Conservation (phyloP, 1,139 yeast genomes). For the Saccharomyces hybrid region DNA sequence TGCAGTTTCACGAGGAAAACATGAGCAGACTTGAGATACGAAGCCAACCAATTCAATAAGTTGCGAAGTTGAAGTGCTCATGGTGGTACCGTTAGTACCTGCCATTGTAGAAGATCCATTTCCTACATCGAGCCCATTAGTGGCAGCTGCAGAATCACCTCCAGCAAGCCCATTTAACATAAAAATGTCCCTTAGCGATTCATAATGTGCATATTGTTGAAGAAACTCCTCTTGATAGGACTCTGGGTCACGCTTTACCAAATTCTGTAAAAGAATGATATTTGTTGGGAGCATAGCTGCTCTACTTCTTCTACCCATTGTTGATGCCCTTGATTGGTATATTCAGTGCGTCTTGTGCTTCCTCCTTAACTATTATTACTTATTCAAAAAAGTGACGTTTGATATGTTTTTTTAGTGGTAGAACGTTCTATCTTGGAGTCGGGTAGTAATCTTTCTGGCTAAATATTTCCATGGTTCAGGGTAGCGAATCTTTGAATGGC, state of each 20-base stretch:
- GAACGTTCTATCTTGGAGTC: slow-evolving; percentile 11
- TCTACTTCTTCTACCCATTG: slow-evolving; percentile 81
- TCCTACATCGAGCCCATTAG: slow-evolving; percentile 15
- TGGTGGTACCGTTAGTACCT: slow-evolving; percentile 10
- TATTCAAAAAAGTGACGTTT: not conserved
- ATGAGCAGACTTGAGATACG: slow-evolving; percentile 81
- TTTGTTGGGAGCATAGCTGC: slow-evolving; percentile 89
- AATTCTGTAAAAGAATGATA: slow-evolving; percentile 81
- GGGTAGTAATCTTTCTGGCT: slow-evolving; percentile 28
- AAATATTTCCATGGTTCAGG: slow-evolving; percentile 17
- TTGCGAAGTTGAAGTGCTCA: slow-evolving; percentile 51
- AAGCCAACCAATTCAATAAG: slow-evolving; percentile 83
- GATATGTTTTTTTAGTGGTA: not conserved
- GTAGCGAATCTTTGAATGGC: not conserved
- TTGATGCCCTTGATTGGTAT: slow-evolving; percentile 5
- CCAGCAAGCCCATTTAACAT: slow-evolving; percentile 33
- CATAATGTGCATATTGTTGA: slow-evolving; percentile 88
- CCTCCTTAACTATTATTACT: not conserved
- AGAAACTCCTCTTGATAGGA: slow-evolving; percentile 89
- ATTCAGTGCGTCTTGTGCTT: not conserved
- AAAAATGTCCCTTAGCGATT: slow-evolving; percentile 80
- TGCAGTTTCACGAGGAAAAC: slow-evolving; percentile 84
- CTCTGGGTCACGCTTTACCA: slow-evolving; percentile 87
- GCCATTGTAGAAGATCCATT: slow-evolving; percentile 16
- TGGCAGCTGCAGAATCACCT: slow-evolving; percentile 9